Base-by-base conservation (phyloP, 192 early-diverging fungal species). In the Chytriomyces sp. region DNA sequence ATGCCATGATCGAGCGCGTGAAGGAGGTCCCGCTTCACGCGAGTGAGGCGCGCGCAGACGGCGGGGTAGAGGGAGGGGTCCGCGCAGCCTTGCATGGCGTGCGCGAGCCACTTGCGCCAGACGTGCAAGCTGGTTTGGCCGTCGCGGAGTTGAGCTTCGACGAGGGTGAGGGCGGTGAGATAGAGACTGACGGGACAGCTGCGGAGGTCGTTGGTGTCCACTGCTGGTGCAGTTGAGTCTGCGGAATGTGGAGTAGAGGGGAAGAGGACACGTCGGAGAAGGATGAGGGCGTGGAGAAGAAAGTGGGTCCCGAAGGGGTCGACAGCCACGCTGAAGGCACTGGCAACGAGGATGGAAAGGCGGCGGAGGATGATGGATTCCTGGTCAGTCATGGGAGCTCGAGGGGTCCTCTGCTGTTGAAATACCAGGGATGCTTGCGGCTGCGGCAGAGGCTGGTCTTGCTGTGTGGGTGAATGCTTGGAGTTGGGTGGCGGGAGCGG, bases 221-320 rank as follows among this genome's bases (percentile, higher is more conserved):
- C 33, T 30, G 10, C 60, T 19, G 17, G 7, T 33, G 19, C n/a
- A 37, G 38, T 8, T 7, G 12, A 10, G 2, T 12, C 1, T 12
- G 36, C 8, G 31, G 60, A n/a, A 19, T 14, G 60, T 22, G 60
- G 19, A n/a, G 44, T 49, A n/a, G 44, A 49, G 33, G 60, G 60
- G 38, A 62, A 62, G 17, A 62, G 37, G 26, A 38, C 19, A 12
- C 60, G 60, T 17, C 60, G 60, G 38, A 62, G 31, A 3, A 62
- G 26, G 19, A 62, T 62, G 33, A 62, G 60, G 36, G 31, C 36
- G 37, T 62, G 60, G 26, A 62, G 37, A 14, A 62, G 38, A 37
- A 62, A 62, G 26, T 62, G 60, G 1, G 60, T 62, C 32, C 60
- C 60, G 37, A 62, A 62, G 8, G 60, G 60, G 33, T 62, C 60